Conservation (phyloP, 129 eudicot genomes). For the Helianthus annuus region HanXRQr2.0-SUNRISE NC_035445.2:6688485-6688984, state of each 20-base stretch:
- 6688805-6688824: slow-evolving; percentile 22
- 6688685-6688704: slow-evolving; percentile 41
- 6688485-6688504: too few relatives aligned
- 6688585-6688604: slow-evolving; percentile 14
- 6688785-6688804: slow-evolving; percentile 22
- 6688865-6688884: neutral
- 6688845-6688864: too few relatives aligned
- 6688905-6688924: neutral
- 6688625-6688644: slow-evolving; percentile 24
- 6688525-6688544: neutral
- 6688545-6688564: neutral
- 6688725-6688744: slow-evolving; percentile 29
- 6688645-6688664: slow-evolving; percentile 25
- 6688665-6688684: slow-evolving; percentile 36
- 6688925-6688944: slow-evolving; percentile 11
- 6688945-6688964: neutral
- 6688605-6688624: slow-evolving; percentile 30
- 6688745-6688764: slow-evolving; percentile 28
- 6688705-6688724: slow-evolving; percentile 35
- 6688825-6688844: neutral
- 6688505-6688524: too few relatives aligned
- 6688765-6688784: slow-evolving; percentile 19
- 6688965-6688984: slow-evolving; percentile 21
- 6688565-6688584: neutral
- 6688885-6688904: slow-evolving; percentile 28